Evolutionary conservation across 176 grass and related monocot species (phyloP).

Genomic region (Poa pratensis): DNA sequence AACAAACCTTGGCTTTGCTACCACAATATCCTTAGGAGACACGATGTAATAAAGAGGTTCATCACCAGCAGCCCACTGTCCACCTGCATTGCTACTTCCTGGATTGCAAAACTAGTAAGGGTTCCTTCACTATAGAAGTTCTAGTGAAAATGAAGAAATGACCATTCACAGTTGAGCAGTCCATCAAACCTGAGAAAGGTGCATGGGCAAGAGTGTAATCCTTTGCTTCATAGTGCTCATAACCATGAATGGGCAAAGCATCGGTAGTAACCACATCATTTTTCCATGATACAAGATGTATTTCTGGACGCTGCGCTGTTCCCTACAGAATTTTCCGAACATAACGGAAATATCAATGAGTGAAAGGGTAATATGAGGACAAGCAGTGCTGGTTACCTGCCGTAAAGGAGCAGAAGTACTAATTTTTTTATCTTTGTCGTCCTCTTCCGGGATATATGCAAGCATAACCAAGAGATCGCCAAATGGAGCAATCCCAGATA

Average conservation of each 20-base stretch:
- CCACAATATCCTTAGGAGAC: constrained; percentile 98
- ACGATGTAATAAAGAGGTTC: constrained; percentile 98
- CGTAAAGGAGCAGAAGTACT: constrained; percentile 60
- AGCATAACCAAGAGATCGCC: constrained; percentile 92
- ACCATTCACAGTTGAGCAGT: constrained; percentile 26
- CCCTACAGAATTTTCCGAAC: constrained; percentile 57
- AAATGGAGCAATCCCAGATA: constrained; percentile 96
- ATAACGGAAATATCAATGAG: constrained; percentile 30
- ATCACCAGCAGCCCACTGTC: constrained; percentile 94
- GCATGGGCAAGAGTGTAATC: constrained; percentile 93
- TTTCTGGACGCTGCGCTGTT: constrained; percentile 93
- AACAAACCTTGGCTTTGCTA: constrained; percentile 91
- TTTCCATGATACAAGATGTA: constrained; percentile 95
- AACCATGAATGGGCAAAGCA: constrained; percentile 96
- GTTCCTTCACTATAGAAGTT: constrained; percentile 37
- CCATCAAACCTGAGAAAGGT: constrained; percentile 85
- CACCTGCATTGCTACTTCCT: constrained; percentile 99
- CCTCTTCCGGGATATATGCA: constrained; percentile 86
- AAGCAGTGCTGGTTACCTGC: constrained; percentile 63
- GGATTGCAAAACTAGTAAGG: constrained; percentile 41
- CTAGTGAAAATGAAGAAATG: constrained; percentile 34
- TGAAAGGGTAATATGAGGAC: constrained; percentile 23
- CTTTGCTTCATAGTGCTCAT: constrained; percentile 96
- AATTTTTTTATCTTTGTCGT: constrained; percentile 67
- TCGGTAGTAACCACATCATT: constrained; percentile 96